A percentile compares a stretch with the other conserved stretches of the same genome.
Evolutionary conservation across 2,329 filamentous ascomycete genomes (phyloP).

Genomic region (Aspergillus fructus): DNA sequence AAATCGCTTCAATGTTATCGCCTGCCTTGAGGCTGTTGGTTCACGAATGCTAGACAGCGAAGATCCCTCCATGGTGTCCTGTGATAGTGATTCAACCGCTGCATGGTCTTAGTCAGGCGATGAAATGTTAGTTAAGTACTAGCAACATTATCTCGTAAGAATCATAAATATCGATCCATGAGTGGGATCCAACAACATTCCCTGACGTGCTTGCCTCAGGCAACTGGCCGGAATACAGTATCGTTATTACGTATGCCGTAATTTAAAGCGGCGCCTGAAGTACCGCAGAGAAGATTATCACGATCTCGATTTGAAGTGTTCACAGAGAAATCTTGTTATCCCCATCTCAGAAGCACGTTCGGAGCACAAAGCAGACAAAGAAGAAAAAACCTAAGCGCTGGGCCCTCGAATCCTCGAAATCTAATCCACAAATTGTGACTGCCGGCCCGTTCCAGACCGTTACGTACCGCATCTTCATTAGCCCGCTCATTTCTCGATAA

Average conservation of each 20-base stretch:
- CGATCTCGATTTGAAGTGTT: not conserved
- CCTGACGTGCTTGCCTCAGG: not conserved
- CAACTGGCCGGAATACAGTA: not conserved
- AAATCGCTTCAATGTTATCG: too few species aligned
- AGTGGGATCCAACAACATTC: too few species aligned
- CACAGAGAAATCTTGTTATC: not conserved
- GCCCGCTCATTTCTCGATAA: not conserved
- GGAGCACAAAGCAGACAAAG: not conserved
- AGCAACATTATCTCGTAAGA: too few species aligned
- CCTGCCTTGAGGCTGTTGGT: too few species aligned
- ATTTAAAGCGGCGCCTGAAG: slow-evolving; percentile 1
- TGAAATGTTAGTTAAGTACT: too few species aligned
- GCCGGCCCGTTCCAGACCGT: slow-evolving; percentile 1
- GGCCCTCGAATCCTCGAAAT: not conserved
- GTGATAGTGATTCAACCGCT: not conserved
- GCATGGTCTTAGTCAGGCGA: not conserved
- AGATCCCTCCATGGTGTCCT: too few species aligned
- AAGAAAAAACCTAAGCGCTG: not conserved
- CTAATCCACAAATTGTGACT: not conserved
- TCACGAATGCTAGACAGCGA: too few species aligned
- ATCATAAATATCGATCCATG: too few species aligned
- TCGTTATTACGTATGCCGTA: not conserved
- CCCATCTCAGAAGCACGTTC: not conserved
- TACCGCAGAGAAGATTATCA: not conserved
- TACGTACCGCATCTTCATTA: slow-evolving; percentile 6